Evolutionary conservation across 129 eudicot species (phyloP).

Genomic region (Centrapalus pauciflorus): DNA sequence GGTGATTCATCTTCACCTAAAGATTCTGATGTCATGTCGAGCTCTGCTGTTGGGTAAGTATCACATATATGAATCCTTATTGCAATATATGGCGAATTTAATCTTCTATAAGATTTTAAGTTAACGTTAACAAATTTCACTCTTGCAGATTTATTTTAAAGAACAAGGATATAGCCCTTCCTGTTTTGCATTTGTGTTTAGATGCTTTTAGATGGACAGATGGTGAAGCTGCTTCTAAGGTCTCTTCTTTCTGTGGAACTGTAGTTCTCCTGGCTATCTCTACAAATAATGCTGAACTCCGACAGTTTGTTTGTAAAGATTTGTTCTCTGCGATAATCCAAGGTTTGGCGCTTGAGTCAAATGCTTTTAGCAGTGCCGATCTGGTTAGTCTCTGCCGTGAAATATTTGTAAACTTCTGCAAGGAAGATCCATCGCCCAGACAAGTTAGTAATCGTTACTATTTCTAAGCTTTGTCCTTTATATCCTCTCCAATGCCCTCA

Average conservation of each 20-base stretch:
- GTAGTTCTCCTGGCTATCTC: conserved; percentile 57
- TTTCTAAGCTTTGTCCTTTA: background rate
- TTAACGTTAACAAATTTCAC: background rate
- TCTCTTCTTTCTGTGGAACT: conserved; percentile 63
- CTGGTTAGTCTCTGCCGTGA: conserved; percentile 80
- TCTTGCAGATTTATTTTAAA: conserved; percentile 63
- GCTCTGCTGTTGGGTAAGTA: conserved; percentile 75
- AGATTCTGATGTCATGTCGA: conserved; percentile 53
- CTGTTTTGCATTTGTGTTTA: conserved; percentile 61
- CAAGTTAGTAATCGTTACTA: conserved; percentile 49
- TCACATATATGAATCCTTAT: background rate
- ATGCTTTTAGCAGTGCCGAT: conserved; percentile 61
- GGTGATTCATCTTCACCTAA: conserved; percentile 46
- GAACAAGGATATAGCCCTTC: conserved; percentile 63
- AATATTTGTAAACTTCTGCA: conserved; percentile 60
- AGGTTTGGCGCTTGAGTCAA: conserved; percentile 75
- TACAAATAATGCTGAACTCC: conserved; percentile 61
- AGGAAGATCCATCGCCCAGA: conserved; percentile 73
- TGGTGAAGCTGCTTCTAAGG: conserved; percentile 64
- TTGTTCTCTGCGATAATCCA: conserved; percentile 71
- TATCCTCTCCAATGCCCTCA: background rate
- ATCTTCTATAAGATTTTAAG: background rate
- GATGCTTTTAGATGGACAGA: conserved; percentile 90
- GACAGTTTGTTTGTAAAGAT: conserved; percentile 77
- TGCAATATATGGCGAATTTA: conserved; percentile 5